phyloP scores from a whole-genome alignment of 345 rosid genomes.

The Eucalyptus paniculata region DNA sequence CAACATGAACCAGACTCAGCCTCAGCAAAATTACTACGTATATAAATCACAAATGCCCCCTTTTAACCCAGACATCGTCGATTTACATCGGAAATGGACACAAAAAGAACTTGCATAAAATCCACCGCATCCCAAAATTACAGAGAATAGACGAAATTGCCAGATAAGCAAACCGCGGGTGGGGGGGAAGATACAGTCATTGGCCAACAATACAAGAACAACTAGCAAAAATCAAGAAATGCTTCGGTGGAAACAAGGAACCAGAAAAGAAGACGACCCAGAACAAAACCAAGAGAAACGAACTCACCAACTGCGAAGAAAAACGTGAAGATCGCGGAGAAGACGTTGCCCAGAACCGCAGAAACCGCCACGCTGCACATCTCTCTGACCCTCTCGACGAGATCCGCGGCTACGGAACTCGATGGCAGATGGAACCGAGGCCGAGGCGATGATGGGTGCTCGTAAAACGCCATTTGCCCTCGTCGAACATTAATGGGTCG shows the following conservation, averaged over 20 bases:
- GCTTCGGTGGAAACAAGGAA: neutral
- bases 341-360: constrained; percentile 67
- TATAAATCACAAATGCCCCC: neutral
- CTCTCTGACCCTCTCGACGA: constrained; percentile 51
- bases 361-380: constrained; percentile 58
- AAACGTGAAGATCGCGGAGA: constrained; percentile 94
- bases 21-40: neutral
- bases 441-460: constrained; percentile 35
- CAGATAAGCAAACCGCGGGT: neutral
- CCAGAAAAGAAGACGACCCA: neutral
- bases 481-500: neutral
- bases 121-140: neutral
- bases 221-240: neutral
- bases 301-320: constrained; percentile 89
- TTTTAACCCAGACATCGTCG: neutral
- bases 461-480: constrained; percentile 38
- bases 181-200: neutral
- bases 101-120: neutral
- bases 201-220: neutral
- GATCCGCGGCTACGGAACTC: constrained; percentile 24
- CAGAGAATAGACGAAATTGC: neutral
- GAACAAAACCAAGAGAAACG: neutral
- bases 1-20: neutral
- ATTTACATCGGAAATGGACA: neutral
- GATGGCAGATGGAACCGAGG: constrained; percentile 32